These are phyloP conservation scores for Paramecium sexaurelia DNA, from an alignment of 73 alveolate species.

Conservation along the genomic window DNA sequence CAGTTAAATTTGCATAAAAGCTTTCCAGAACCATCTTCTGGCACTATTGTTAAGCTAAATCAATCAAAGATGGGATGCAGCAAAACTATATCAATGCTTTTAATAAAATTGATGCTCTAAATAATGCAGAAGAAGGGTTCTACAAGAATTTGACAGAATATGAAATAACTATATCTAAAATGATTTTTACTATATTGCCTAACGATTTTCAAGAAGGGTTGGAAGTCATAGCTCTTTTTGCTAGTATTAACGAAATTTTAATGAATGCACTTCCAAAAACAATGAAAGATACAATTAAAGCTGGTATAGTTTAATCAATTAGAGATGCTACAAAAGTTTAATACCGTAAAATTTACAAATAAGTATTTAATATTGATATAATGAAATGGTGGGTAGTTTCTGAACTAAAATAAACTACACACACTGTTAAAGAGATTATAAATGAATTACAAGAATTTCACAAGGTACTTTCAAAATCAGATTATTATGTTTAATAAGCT, in stretches of 20 bases:
- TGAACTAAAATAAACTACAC: not conserved
- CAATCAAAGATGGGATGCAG: not conserved
- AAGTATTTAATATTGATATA: not conserved
- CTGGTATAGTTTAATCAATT: not conserved
- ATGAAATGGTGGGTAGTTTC: slow-evolving; percentile 12
- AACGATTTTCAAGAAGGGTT: not conserved
- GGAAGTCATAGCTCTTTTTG: not conserved
- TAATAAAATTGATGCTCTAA: not conserved
- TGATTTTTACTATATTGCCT: not conserved
- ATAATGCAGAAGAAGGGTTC: not conserved
- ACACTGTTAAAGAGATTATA: not conserved
- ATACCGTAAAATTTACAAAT: not conserved
- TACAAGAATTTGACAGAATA: not conserved
- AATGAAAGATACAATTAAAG: not conserved
- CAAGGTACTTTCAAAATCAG: not conserved
- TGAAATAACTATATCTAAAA: not conserved
- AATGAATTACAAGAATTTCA: not conserved
- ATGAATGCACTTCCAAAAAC: not conserved
- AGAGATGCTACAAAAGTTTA: slow-evolving; percentile 15
- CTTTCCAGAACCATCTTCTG: not conserved
- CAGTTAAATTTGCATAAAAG: not conserved
- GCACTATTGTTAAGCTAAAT: slow-evolving; percentile 26
- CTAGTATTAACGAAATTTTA: not conserved
- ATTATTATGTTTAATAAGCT: not conserved
- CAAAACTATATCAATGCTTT: not conserved